phyloP scores from a whole-genome alignment of 1,284 basidiomycete genomes.

The Trichosporon ovoides region DNA sequence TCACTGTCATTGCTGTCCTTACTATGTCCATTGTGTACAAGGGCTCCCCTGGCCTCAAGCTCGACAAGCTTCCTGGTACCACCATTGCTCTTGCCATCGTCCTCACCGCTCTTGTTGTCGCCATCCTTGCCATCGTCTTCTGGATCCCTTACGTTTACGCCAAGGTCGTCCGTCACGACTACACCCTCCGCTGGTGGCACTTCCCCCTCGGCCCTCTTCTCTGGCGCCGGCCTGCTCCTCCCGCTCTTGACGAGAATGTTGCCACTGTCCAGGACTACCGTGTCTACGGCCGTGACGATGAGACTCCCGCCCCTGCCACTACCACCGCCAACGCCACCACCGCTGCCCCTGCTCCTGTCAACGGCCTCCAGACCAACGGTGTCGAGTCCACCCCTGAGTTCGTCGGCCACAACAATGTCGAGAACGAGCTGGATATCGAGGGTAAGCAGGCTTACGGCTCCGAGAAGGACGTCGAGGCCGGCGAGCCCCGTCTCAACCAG shows the following conservation, averaged over 20 bases:
- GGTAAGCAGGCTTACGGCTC: neutral
- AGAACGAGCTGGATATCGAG: neutral
- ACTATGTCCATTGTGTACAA: conserved; percentile 49
- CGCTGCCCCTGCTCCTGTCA: neutral
- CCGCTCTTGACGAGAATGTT: conserved; percentile 8
- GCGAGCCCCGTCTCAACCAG: neutral
- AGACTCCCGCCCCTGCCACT: neutral
- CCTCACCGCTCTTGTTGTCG: conserved; percentile 47
- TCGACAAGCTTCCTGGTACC: conserved; percentile 40
- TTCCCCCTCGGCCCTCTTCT: conserved; percentile 53
- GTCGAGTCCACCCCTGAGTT: too few species aligned
- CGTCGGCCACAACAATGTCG: neutral
- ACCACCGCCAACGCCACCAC: conserved; percentile 6
- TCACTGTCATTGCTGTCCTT: conserved; percentile 41
- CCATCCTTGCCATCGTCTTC: conserved; percentile 49
- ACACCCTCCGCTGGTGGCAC: conserved; percentile 51
- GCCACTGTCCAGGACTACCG: conserved; percentile 50
- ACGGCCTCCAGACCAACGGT: neutral
- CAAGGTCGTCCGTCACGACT: conserved; percentile 52
- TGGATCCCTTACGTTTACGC: conserved; percentile 53
- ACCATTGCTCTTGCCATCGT: conserved; percentile 50
- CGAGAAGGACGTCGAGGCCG: conserved; percentile 12
- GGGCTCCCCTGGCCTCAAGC: conserved; percentile 47
- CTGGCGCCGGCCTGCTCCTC: conserved; percentile 48
- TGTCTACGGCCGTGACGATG: conserved; percentile 28